A percentile compares a stretch with the other conserved stretches of the same genome.
Conservation (phyloP, 306 rosid genomes). For the Hippophae rhamnoides region DNA sequence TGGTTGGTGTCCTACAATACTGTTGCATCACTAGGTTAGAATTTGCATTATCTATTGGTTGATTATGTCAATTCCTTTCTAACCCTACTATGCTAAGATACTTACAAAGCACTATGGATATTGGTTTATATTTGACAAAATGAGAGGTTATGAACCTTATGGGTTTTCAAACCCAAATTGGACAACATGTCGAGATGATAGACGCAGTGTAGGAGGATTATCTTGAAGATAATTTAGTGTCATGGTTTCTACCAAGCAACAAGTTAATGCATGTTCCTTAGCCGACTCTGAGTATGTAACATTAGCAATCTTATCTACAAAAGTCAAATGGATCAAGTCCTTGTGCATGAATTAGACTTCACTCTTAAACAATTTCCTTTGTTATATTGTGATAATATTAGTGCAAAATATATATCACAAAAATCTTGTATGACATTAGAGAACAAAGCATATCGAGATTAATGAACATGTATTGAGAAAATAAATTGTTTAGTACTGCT, state of each 20-base stretch:
- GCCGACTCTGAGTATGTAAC: background rate
- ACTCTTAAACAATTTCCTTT: too few species aligned
- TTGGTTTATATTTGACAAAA: background rate
- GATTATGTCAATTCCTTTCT: background rate
- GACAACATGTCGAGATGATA: background rate
- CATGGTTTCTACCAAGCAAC: background rate
- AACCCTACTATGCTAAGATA: background rate
- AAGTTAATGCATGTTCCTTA: background rate
- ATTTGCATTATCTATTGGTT: too few species aligned
- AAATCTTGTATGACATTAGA: background rate
- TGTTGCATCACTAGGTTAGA: too few species aligned
- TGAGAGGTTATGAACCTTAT: accelerated
- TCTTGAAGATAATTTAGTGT: background rate
- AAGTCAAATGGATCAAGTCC: too few species aligned
- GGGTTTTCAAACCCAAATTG: background rate
- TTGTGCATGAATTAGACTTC: too few species aligned
- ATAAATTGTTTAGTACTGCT: background rate
- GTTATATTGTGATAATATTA: background rate
- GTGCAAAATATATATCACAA: background rate
- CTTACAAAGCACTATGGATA: background rate
- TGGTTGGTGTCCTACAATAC: too few species aligned
- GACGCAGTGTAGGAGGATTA: background rate
- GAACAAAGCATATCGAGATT: background rate
- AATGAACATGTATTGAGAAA: background rate
- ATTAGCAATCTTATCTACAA: too few species aligned